phyloP scores from a whole-genome alignment of 495 filamentous ascomycete genomes.

The Barbatosphaeria neglecta region DNA sequence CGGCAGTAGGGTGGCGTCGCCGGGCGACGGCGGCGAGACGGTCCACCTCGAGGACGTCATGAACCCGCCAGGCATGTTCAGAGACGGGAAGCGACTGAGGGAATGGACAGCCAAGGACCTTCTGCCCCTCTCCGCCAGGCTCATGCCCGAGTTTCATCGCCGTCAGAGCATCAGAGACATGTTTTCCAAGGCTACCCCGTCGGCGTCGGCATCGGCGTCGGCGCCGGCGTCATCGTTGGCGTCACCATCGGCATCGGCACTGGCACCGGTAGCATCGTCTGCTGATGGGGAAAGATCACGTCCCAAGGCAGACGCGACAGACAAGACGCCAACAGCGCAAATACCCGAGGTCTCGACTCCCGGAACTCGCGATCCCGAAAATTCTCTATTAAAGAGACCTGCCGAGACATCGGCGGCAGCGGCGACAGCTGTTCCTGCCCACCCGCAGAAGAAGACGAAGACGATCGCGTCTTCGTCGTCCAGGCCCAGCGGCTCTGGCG shows the following conservation, averaged over 20 bases:
- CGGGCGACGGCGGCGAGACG: slow-evolving; percentile 35
- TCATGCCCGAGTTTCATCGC: slow-evolving; percentile 79
- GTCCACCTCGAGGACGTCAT: slow-evolving; percentile 59
- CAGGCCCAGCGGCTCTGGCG: slow-evolving; percentile 17
- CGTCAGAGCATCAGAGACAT: slow-evolving; percentile 84
- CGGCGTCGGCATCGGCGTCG: slow-evolving; percentile 5
- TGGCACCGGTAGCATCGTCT: no score
- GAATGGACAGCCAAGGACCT: slow-evolving; percentile 56
- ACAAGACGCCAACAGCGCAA: no score
- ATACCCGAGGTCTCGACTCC: no score
- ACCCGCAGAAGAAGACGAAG: slow-evolving; percentile 31
- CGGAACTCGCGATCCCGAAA: no score
- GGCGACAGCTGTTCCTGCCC: slow-evolving; percentile 1
- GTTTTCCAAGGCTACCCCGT: slow-evolving; percentile 49
- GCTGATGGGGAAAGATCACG: no score
- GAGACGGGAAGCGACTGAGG: slow-evolving; percentile 52
- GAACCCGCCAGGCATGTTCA: slow-evolving; percentile 69
- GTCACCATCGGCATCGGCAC: no score
- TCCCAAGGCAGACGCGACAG: no score
- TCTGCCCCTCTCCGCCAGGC: slow-evolving; percentile 64
- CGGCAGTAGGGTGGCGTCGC: slow-evolving; percentile 22
- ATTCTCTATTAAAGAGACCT: no score
- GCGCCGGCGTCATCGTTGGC: neutral
- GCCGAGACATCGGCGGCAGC: neutral
- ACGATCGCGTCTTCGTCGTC: slow-evolving; percentile 18